Base-by-base conservation (phyloP, 1,284 basidiomycete genomes). In the Malassezia obtusa region DNA sequence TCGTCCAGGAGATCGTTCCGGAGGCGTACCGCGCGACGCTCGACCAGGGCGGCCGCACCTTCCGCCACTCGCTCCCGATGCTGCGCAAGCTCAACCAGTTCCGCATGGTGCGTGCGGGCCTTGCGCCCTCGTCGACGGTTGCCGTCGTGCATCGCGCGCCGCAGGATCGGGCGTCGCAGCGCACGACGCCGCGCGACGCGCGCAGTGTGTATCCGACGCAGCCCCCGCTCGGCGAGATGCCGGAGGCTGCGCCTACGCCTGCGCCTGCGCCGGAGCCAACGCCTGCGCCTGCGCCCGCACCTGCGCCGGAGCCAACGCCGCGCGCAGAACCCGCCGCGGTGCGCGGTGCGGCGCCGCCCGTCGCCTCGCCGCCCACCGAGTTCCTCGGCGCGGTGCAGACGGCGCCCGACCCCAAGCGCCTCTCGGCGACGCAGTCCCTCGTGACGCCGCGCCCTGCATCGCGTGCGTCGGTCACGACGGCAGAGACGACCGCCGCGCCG, bases 61-160 rank as follows among this genome's bases (percentile, higher is more conserved):
- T 53, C 32, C 52, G 50, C 3, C 58, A 56, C 36, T 64, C 65
- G 31, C 50, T 52, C 11, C 64, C 69, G 6, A 65, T 67, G 63
- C 52, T 73, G n/a, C 60, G 69, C 44, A 71, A 71, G 49, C 54
- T 73, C 7, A 66, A 62, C 51, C 50, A 63, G 46, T 73, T 73
- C 61, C 55, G 64, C 21, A 57, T 50, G 45, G 46, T 61, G 15
- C 48, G 51, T 10, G 49, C 46, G 4, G 46, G 45, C 11, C 39
- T 26, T 3, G 53, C 49, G 45, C 53, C 48, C 28, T 40, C 49
- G 19, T 56, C 53, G n/a, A 47, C 43, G 15, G 45, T 56, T 9
- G 32, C 44, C 12, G 53, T 56, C 10, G 30, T 40, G 43, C 33
- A 50, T 30, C 48, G 44, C 11, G 28, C 44, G 14, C 31, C 46